phyloP scores from a whole-genome alignment of 441 rosid genomes.

The Lepidium campestre region DNA sequence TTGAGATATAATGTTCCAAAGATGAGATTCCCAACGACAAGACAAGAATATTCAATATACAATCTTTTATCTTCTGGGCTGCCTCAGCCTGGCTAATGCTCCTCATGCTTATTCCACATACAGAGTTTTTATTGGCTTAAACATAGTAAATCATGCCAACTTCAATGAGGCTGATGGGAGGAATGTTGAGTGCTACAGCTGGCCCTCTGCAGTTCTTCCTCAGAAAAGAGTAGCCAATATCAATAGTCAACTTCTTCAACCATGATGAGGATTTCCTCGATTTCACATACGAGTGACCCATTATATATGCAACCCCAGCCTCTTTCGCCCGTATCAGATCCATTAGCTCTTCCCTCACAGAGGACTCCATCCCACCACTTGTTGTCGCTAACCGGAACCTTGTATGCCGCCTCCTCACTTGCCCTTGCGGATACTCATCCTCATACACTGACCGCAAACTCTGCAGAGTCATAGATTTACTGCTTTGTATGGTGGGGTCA shows the following conservation, averaged over 20 bases:
- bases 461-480: constrained; percentile 64
- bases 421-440: constrained; percentile 49
- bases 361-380: constrained; percentile 51
- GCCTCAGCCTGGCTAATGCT: no score
- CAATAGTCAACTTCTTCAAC: constrained; percentile 67
- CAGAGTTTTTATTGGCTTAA: constrained; percentile 24
- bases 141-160: constrained; percentile 95
- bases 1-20: not conserved
- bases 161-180: constrained; percentile 92
- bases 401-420: constrained; percentile 52
- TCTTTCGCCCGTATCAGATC: constrained; percentile 82
- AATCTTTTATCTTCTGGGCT: not conserved
- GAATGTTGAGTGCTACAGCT: constrained; percentile 83
- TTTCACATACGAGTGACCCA: constrained; percentile 87
- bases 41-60: not conserved
- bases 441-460: constrained; percentile 59
- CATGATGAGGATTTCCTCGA: constrained; percentile 62
- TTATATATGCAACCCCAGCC: constrained; percentile 78
- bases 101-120: no score
- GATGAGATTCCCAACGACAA: not conserved
- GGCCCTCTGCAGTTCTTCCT: constrained; percentile 93
- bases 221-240: constrained; percentile 82
- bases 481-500: constrained; percentile 48
- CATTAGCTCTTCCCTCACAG: constrained; percentile 73
- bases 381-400: constrained; percentile 54